phyloP scores from a whole-genome alignment of 768 basidiomycete genomes.

The Cystofilobasidium capitatum region DNA sequence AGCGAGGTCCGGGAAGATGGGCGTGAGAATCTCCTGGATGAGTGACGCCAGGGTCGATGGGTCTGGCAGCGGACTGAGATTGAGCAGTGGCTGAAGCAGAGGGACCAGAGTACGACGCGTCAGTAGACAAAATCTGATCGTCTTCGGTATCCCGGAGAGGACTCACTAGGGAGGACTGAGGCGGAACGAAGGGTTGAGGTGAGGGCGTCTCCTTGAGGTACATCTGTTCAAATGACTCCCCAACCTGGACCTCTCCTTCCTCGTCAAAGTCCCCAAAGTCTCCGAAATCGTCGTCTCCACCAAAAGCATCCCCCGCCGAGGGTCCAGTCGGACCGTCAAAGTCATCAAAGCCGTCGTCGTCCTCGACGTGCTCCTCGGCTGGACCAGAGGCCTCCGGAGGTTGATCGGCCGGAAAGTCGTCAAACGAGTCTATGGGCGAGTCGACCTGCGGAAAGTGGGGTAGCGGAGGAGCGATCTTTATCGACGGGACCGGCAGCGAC shows the following conservation, averaged over 20 bases:
- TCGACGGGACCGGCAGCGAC: too few species aligned
- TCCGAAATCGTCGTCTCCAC: conserved; percentile 35
- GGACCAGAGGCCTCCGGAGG: background rate
- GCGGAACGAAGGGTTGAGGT: conserved; percentile 30
- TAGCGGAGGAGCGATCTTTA: background rate
- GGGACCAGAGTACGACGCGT: too few species aligned
- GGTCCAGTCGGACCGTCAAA: conserved; percentile 11
- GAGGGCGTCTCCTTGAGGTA: conserved; percentile 37
- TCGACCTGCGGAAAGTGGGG: background rate
- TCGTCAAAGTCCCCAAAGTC: conserved; percentile 54
- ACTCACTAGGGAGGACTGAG: conserved; percentile 35
- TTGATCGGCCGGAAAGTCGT: background rate
- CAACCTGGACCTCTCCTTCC: conserved; percentile 36
- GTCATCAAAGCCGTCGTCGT: conserved; percentile 24
- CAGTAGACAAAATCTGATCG: background rate
- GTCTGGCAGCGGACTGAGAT: conserved; percentile 56
- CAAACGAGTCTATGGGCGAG: background rate
- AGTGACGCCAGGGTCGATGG: conserved; percentile 51
- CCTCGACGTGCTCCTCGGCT: background rate
- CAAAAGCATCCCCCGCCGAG: conserved; percentile 17
- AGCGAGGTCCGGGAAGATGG: conserved; percentile 49
- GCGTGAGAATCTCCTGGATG: conserved; percentile 56
- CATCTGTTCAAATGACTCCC: conserved; percentile 40
- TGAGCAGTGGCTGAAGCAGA: conserved; percentile 52
- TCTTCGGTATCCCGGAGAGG: conserved; percentile 27